These are phyloP conservation scores for Prunus persica DNA, from an alignment of 306 rosid species.

Conservation along the genomic window Prunus_persica_NCBIv2 NC_034015.1:13602501-13603000, in stretches of 20 bases:
- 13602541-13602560: neutral
- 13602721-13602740: too few relatives aligned
- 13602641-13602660: neutral
- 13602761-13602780: neutral
- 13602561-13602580: constrained; percentile 4
- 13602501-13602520: too few relatives aligned
- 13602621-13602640: neutral
- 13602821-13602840: neutral
- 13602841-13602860: neutral
- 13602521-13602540: constrained; percentile 3
- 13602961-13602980: neutral
- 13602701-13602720: neutral
- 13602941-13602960: neutral
- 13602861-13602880: neutral
- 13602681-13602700: neutral
- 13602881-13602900: neutral
- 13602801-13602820: neutral
- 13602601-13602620: constrained; percentile 7
- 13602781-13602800: neutral
- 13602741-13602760: neutral
- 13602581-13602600: constrained; percentile 3
- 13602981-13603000: too few relatives aligned
- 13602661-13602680: neutral
- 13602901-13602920: neutral
- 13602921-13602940: neutral